phyloP scores from a whole-genome alignment of 202 grass and related monocot species.

The Musa balbisiana region DNA sequence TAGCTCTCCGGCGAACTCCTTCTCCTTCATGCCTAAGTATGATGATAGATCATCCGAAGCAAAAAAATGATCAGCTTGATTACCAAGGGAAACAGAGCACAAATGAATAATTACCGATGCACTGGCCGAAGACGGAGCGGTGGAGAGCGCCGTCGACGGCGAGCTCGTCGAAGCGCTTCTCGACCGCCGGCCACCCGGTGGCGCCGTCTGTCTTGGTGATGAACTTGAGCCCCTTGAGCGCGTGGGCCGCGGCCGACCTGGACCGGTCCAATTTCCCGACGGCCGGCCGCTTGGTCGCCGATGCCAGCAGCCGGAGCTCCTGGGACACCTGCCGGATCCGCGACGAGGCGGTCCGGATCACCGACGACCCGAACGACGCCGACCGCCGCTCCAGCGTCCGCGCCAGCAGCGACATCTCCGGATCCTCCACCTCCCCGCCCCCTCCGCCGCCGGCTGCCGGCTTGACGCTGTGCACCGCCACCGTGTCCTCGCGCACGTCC shows the following conservation, averaged over 20 bases:
- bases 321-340: constrained; percentile 33
- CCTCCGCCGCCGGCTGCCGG: neutral
- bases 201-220: constrained; percentile 28
- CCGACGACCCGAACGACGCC: constrained; percentile 11
- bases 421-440: constrained; percentile 16
- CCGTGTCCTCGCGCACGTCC: constrained; percentile 17
- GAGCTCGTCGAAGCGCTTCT: constrained; percentile 35
- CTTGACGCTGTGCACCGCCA: constrained; percentile 24
- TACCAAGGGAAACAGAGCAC: neutral
- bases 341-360: constrained; percentile 33
- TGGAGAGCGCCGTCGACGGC: constrained; percentile 25
- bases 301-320: constrained; percentile 26
- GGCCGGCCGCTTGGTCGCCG: neutral
- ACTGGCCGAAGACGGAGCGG: constrained; percentile 32
- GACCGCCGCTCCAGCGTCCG: constrained; percentile 30
- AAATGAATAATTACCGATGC: constrained; percentile 29
- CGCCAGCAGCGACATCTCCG: constrained; percentile 29
- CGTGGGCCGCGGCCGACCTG: constrained; percentile 28
- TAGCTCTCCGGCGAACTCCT: constrained; percentile 37
- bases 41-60: neutral
- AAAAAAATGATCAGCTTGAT: neutral
- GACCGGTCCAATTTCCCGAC: constrained; percentile 12
- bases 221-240: constrained; percentile 41
- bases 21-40: constrained; percentile 38
- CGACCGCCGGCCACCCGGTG: constrained; percentile 26